phyloP scores from a whole-genome alignment of 768 basidiomycete genomes.

The Boletellus ananiceps region DNA sequence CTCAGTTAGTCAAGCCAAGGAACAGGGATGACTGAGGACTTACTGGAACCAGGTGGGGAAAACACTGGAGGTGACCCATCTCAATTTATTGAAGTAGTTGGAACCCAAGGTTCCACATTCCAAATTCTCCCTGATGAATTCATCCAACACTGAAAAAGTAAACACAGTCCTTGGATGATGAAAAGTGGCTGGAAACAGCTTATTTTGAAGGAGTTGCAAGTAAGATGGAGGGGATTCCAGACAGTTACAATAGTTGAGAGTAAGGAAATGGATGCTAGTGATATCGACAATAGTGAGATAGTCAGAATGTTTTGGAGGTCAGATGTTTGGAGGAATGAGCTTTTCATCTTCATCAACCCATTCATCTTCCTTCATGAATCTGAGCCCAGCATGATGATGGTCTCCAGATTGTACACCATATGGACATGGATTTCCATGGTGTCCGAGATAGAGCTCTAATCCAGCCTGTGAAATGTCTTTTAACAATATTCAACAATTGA shows the following conservation, averaged over 20 bases:
- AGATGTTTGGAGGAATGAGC: background rate
- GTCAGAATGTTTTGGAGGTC: background rate
- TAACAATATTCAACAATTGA: too few relatives aligned
- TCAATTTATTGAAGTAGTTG: slow-evolving; percentile 9
- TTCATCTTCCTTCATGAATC: background rate
- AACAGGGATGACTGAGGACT: background rate
- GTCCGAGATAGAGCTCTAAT: background rate
- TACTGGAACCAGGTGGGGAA: slow-evolving; percentile 3
- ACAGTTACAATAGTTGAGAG: background rate
- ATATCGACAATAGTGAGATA: background rate
- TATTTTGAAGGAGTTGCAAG: background rate
- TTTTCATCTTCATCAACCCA: background rate
- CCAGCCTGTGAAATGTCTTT: background rate
- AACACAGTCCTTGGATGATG: background rate
- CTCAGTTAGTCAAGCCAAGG: background rate
- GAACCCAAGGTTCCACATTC: slow-evolving; percentile 10
- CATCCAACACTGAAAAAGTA: slow-evolving; percentile 20
- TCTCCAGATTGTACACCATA: too few relatives aligned
- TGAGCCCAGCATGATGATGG: too few relatives aligned
- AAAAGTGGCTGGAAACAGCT: background rate
- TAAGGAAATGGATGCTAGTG: background rate
- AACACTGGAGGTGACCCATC: background rate
- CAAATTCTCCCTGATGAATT: slow-evolving; percentile 16
- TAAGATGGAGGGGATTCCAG: background rate
- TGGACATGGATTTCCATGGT: background rate